These are phyloP conservation scores for Colletotrichum tropicale DNA, from an alignment of 2,329 filamentous ascomycete species.

Conservation along the genomic window DNA sequence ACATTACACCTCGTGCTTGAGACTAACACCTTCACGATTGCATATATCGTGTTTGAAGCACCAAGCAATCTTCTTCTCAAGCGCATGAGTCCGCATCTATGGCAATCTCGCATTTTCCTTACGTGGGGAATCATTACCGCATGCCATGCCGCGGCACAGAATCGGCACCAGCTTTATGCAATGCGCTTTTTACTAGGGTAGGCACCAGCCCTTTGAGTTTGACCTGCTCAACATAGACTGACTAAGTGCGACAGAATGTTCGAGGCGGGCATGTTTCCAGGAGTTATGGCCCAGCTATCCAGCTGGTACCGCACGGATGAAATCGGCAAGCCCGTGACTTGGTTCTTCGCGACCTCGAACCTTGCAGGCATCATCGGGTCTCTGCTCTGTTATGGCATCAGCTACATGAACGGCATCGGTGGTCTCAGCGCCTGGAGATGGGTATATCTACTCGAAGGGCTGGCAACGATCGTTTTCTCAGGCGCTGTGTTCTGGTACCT, in stretches of 20 bases:
- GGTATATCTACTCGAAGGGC: constrained; percentile 49
- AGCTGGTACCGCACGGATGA: constrained; percentile 52
- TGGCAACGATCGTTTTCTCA: constrained; percentile 36
- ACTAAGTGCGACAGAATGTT: constrained; percentile 25
- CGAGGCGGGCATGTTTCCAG: constrained; percentile 47
- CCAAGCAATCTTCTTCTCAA: constrained; percentile 43
- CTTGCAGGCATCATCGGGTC: constrained; percentile 38
- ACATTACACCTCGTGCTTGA: neutral
- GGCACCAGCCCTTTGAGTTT: neutral
- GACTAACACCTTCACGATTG: constrained; percentile 28
- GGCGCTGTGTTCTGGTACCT: constrained; percentile 30
- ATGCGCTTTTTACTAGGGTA: constrained; percentile 43
- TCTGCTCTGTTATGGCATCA: constrained; percentile 31
- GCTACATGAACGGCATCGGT: constrained; percentile 26
- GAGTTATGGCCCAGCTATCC: constrained; percentile 43
- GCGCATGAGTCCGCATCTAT: constrained; percentile 34
- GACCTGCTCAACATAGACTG: neutral
- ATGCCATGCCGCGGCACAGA: constrained; percentile 42
- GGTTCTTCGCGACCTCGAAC: constrained; percentile 40
- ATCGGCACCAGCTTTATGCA: constrained; percentile 39
- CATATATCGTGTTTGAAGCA: constrained; percentile 43
- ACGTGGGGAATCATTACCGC: constrained; percentile 41
- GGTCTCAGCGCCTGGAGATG: constrained; percentile 31
- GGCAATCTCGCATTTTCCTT: constrained; percentile 40
- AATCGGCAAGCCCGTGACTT: constrained; percentile 44